Evolutionary conservation across 495 filamentous ascomycete genomes (phyloP).

Genomic region (Annulohypoxylon stygium): DNA sequence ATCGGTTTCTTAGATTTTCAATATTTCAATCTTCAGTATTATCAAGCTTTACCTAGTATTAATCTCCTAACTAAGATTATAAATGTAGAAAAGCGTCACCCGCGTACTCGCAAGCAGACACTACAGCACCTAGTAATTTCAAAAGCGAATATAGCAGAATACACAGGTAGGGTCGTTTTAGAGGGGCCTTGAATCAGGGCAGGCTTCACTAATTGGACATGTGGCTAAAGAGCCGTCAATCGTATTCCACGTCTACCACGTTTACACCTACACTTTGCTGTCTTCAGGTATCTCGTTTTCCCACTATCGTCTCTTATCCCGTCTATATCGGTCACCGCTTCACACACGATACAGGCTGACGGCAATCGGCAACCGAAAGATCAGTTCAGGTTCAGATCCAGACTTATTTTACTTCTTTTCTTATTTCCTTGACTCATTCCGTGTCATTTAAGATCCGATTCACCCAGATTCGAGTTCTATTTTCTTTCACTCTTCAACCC

Average conservation of each 20-base stretch:
- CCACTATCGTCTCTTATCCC: constrained; percentile 2
- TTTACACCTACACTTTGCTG: neutral
- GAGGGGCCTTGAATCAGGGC: neutral
- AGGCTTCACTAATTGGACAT: neutral
- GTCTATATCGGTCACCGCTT: constrained; percentile 19
- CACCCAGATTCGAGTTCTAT: neutral
- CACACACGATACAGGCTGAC: constrained; percentile 25
- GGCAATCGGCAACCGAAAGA: constrained; percentile 39
- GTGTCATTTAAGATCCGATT: neutral
- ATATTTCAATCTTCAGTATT: too few relatives aligned
- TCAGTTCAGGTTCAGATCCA: neutral
- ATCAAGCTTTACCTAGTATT: neutral
- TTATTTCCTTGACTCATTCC: constrained; percentile 22
- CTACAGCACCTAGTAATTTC: neutral
- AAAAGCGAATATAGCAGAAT: neutral
- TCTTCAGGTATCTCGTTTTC: neutral
- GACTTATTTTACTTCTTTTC: neutral
- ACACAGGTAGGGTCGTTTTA: neutral
- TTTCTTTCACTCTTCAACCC: neutral
- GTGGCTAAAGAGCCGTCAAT: neutral
- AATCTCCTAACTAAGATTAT: neutral
- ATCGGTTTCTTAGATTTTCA: too few relatives aligned
- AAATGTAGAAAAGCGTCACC: neutral
- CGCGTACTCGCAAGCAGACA: neutral
- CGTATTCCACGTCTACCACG: neutral